Conservation (phyloP, 148 eudicot genomes). For the Vaccinium macrocarpon region DNA sequence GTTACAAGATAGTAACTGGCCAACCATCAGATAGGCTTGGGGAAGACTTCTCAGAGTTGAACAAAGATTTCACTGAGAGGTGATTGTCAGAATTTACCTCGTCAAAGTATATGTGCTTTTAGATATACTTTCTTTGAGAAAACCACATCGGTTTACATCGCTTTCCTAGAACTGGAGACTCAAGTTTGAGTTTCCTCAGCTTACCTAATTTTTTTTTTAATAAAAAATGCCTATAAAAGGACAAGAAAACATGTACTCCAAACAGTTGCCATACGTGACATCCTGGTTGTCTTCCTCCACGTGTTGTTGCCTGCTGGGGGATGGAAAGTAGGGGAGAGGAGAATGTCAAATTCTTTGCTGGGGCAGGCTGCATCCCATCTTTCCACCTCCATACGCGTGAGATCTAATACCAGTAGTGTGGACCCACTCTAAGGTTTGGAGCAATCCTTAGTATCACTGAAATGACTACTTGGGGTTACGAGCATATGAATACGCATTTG, state of each 20-base stretch:
- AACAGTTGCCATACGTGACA: neutral
- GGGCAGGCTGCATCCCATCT: neutral
- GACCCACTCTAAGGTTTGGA: neutral
- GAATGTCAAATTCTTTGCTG: too few species aligned
- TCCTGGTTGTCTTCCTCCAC: neutral
- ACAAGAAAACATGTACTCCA: neutral
- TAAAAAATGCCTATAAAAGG: neutral
- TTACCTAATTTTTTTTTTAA: too few species aligned
- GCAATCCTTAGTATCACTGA: neutral
- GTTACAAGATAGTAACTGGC: slow-evolving; percentile 89
- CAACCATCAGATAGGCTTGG: slow-evolving; percentile 99
- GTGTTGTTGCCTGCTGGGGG: neutral
- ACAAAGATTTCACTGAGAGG: slow-evolving; percentile 88
- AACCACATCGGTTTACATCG: neutral
- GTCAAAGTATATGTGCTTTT: neutral
- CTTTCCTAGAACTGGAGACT: neutral
- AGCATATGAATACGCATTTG: neutral
- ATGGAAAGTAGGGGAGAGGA: neutral
- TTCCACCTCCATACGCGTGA: neutral
- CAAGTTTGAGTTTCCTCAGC: neutral
- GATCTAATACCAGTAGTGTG: neutral
- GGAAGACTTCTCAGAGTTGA: slow-evolving; percentile 81
- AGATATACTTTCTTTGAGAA: neutral
- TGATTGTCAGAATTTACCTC: slow-evolving; percentile 15
- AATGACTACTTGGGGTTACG: neutral